Evolutionary conservation across 2,329 filamentous ascomycete genomes (phyloP), one percentile per base, ranked within the genome.

Genomic region (Aspergillus caelatus): DNA sequence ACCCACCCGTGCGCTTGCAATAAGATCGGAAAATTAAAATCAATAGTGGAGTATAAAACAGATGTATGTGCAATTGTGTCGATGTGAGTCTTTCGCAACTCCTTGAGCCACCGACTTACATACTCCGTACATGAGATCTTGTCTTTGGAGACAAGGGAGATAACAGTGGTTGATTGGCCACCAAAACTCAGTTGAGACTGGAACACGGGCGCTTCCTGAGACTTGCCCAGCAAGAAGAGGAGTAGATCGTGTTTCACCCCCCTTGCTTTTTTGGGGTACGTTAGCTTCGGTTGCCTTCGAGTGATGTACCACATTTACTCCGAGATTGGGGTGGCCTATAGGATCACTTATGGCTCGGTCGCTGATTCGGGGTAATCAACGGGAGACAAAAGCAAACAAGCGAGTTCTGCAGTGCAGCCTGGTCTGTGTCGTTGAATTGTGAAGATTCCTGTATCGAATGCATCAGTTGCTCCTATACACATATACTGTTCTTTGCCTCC

Each of bases 211-310:
- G 65, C 32, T 57, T 67, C 58, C 58, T 65, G 57, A 57, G 57
- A 55, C 50, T 53, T 68, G 50, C 12, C 26, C 52, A 56, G 60
- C 58, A 48, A 57, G 61, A 62, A 62, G 50, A 53, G n/a, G 52
- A 36, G 34, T 53, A 65, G 59, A 64, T 65, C 65, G 63, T 69
- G 66, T 67, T 62, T 66, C 61, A 53, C 53, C 58, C 65, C 65
- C 69, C 70, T 71, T 72, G 65, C 70, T 58, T 52, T 52, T 50
- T 58, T 32, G 54, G 58, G 58, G 58, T 58, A 65, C 58, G 61
- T 64, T 61, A 48, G 41, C 26, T 36, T 48, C 19, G 19, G 39
- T n/a, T 34, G 32, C 32, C 30, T 23, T 54, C n/a, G n/a, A 41
- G 10, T 41, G 36, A 41, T 41, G 36, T 41, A 41, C 39, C 39